A percentile compares a stretch with the other conserved stretches of the same genome.
Conservation (phyloP, 805 yeast species). For the Candida orba region DNA sequence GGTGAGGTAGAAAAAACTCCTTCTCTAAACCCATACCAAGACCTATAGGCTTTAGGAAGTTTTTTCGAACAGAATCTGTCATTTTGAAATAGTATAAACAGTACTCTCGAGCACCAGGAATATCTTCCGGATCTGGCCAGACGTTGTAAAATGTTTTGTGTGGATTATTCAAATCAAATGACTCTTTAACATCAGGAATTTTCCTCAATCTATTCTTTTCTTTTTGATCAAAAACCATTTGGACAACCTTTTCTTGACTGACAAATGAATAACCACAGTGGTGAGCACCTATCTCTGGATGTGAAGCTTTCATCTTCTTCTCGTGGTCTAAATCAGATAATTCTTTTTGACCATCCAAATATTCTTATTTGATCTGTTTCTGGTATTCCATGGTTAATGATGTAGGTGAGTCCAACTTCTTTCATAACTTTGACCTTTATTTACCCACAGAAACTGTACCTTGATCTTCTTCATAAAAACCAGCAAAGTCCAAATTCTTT, state of each 20-base stretch:
- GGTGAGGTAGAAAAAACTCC: constrained; percentile 17
- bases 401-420: constrained; percentile 21
- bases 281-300: constrained; percentile 21
- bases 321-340: constrained; percentile 13
- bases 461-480: constrained; percentile 21
- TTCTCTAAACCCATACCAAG: constrained; percentile 19
- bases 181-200: constrained; percentile 24
- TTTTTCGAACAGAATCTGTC: constrained; percentile 11
- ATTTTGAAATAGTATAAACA: constrained; percentile 16
- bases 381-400: constrained; percentile 21
- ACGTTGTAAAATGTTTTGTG: constrained; percentile 15
- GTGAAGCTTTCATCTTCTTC: constrained; percentile 20
- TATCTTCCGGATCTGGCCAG: constrained; percentile 22
- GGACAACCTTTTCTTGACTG: constrained; percentile 24
- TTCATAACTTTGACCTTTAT: constrained; percentile 21
- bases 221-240: constrained; percentile 20
- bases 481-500: constrained; percentile 16
- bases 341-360: constrained; percentile 18
- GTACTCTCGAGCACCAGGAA: constrained; percentile 21
- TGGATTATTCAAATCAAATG: constrained; percentile 22
- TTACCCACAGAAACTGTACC: constrained; percentile 19
- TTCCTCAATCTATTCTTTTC: constrained; percentile 14
- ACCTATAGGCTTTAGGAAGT: constrained; percentile 19
- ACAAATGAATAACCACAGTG: constrained; percentile 24
- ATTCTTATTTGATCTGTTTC: constrained; percentile 10